phyloP scores from a whole-genome alignment of 2,329 filamentous ascomycete genomes.

The Tothia fuscella region DNA sequence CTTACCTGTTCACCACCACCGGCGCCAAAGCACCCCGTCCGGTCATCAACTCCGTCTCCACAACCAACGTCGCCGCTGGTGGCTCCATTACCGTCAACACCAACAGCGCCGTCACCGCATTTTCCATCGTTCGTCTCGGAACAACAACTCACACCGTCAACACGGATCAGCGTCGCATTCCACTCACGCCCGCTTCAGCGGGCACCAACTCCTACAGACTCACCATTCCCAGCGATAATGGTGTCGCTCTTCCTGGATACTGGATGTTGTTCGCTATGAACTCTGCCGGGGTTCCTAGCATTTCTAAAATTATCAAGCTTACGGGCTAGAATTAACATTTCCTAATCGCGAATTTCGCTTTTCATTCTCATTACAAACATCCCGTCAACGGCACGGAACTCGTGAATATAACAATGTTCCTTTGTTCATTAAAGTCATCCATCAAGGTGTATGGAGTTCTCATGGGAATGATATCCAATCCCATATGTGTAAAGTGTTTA shows the following conservation, averaged over 20 bases:
- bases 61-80: constrained; percentile 21
- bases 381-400: no score
- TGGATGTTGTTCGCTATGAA: constrained; percentile 44
- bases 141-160: constrained; percentile 44
- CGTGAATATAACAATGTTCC: no score
- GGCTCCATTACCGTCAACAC: constrained; percentile 23
- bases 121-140: constrained; percentile 38
- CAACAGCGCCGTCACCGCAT: constrained; percentile 17
- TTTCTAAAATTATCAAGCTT: constrained; percentile 31
- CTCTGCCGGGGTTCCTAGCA: constrained; percentile 33
- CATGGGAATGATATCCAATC: no score
- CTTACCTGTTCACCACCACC: constrained; percentile 40
- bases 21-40: constrained; percentile 33
- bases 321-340: no score
- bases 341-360: no score
- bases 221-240: constrained; percentile 35
- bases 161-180: constrained; percentile 45
- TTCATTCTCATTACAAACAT: no score
- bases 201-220: constrained; percentile 27
- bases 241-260: constrained; percentile 40
- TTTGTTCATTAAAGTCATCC: no score
- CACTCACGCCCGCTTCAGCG: constrained; percentile 23
- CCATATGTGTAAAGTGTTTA: no score
- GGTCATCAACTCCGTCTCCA: constrained; percentile 26
- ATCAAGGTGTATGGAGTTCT: no score